These are phyloP conservation scores for Speleostelium caveatum DNA, from an alignment of 78 protist genomes.

Conservation along the genomic window DNA sequence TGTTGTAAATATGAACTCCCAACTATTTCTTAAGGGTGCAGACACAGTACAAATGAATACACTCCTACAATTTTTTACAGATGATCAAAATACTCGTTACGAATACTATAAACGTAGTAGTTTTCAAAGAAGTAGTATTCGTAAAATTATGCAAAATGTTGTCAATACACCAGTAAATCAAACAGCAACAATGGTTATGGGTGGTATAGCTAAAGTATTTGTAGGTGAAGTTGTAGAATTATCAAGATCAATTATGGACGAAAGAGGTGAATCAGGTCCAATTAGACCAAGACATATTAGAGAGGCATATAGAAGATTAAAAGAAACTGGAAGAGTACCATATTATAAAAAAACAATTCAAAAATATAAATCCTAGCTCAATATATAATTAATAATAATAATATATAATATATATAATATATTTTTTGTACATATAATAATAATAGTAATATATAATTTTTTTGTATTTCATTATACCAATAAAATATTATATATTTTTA, in stretches of 20 bases:
- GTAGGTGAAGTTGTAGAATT: constrained; percentile 67
- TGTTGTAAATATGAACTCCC: background rate
- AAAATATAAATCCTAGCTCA: too few relatives aligned
- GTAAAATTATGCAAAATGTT: constrained; percentile 62
- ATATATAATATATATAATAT: too few relatives aligned
- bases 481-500: too few relatives aligned
- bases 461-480: too few relatives aligned
- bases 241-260: constrained; percentile 56
- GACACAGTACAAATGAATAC: constrained; percentile 30
- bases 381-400: too few relatives aligned
- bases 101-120: constrained; percentile 53
- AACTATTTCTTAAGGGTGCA: background rate
- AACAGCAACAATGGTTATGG: constrained; percentile 64
- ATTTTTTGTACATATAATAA: too few relatives aligned
- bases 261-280: constrained; percentile 66
- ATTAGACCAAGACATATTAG: constrained; percentile 71
- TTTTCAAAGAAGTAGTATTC: constrained; percentile 28
- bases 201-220: constrained; percentile 68
- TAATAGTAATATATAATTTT: too few relatives aligned
- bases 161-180: constrained; percentile 50
- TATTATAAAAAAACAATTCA: constrained; percentile 48
- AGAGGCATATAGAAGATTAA: constrained; percentile 64
- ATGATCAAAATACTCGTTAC: constrained; percentile 55
- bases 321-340: constrained; percentile 31
- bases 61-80: constrained; percentile 20